phyloP scores from a whole-genome alignment of 352 stramenopile genomes.

The Pythium pectinolyticum region DNA sequence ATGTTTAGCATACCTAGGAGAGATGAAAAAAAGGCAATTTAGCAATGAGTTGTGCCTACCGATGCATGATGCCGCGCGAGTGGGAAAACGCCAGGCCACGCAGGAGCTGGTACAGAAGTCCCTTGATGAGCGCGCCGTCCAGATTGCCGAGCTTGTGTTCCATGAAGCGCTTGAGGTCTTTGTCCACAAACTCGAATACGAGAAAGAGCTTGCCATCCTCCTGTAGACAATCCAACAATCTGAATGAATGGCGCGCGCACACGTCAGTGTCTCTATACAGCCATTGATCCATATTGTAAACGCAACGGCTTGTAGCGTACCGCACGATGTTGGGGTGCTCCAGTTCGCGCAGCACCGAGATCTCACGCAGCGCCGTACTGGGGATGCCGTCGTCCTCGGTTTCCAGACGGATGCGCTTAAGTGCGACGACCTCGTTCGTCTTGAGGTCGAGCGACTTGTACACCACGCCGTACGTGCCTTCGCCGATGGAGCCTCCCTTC shows the following conservation, averaged over 20 bases:
- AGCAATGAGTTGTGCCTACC: conserved; percentile 31
- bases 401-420: conserved; percentile 98
- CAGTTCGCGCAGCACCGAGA: conserved; percentile 96
- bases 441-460: conserved; percentile 95
- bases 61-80: conserved; percentile 86
- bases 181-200: conserved; percentile 99
- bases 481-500: conserved; percentile 91
- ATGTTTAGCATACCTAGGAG: background rate
- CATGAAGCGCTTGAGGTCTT: conserved; percentile 97
- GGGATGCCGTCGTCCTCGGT: conserved; percentile 99
- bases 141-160: conserved; percentile 82
- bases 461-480: conserved; percentile 97
- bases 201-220: conserved; percentile 96
- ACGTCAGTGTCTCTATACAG: too few relatives aligned
- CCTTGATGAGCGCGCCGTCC: conserved; percentile 65
- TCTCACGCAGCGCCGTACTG: conserved; percentile 97
- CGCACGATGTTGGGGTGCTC: conserved; percentile 99
- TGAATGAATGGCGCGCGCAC: conserved; percentile 18
- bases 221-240: conserved; percentile 94
- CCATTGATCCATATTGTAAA: too few relatives aligned
- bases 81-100: conserved; percentile 88
- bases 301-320: conserved; percentile 29
- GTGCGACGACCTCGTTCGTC: conserved; percentile 90
- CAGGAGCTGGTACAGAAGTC: conserved; percentile 85
- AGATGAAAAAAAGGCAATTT: background rate